A percentile compares a stretch with the other conserved stretches of the same genome.
Conservation (phyloP, 352 stramenopile species). For the Globisporangium iwayamae region DNA sequence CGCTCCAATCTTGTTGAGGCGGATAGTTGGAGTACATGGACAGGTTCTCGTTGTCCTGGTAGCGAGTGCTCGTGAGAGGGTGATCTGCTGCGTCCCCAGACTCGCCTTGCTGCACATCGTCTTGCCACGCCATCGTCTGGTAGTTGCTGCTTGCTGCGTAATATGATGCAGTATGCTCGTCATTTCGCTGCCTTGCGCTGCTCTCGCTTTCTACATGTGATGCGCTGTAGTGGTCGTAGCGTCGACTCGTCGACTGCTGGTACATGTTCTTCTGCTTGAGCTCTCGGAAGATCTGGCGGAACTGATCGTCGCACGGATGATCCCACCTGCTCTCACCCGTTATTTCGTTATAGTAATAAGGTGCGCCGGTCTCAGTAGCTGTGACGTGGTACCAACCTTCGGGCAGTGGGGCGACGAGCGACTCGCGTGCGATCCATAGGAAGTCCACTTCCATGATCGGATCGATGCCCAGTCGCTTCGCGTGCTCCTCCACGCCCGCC, state of each 20-base stretch:
- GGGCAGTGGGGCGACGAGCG: slow-evolving; percentile 66
- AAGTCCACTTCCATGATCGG: slow-evolving; percentile 45
- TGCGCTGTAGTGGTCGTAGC: slow-evolving; percentile 12
- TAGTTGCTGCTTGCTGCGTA: slow-evolving; percentile 7
- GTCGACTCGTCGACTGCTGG: slow-evolving; percentile 2
- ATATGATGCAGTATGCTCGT: slow-evolving; percentile 11
- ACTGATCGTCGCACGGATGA: slow-evolving; percentile 72
- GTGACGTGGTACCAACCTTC: slow-evolving; percentile 66
- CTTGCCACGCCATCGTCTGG: slow-evolving; percentile 15
- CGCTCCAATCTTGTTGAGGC: slow-evolving; percentile 7
- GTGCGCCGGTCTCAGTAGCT: slow-evolving; percentile 47
- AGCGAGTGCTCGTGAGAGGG: not conserved
- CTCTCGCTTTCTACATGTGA: not conserved
- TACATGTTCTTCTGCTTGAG: slow-evolving; percentile 28
- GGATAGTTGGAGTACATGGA: slow-evolving; percentile 9
- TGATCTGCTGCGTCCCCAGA: not conserved
- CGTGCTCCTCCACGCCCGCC: slow-evolving; percentile 70
- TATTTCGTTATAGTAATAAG: slow-evolving; percentile 82
- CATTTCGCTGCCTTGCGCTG: not conserved
- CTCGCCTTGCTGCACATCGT: slow-evolving; percentile 6
- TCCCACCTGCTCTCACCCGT: slow-evolving; percentile 81
- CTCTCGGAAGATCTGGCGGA: slow-evolving; percentile 48
- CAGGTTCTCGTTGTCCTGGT: slow-evolving; percentile 5
- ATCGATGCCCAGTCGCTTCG: slow-evolving; percentile 65
- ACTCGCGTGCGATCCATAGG: slow-evolving; percentile 75